These are phyloP conservation scores for Striga hermonthica DNA, from an alignment of 305 asterid genomes.

Conservation along the genomic window DNA sequence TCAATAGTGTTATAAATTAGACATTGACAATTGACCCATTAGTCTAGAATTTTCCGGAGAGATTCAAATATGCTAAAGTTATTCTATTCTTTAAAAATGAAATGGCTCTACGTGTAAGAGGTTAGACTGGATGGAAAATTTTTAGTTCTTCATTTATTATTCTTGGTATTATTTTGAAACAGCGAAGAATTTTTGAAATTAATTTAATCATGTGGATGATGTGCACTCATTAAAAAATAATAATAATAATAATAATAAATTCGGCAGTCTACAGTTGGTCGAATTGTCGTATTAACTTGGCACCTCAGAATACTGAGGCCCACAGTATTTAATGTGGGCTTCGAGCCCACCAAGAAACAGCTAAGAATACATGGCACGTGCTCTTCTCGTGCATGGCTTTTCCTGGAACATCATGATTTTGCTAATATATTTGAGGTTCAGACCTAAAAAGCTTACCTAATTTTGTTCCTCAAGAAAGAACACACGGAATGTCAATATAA, in stretches of 20 bases:
- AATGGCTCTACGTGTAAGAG: too few species aligned
- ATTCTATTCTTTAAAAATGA: too few species aligned
- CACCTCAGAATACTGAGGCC: background rate
- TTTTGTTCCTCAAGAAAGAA: too few species aligned
- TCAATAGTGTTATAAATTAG: too few species aligned
- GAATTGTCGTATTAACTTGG: background rate
- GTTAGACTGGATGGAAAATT: too few species aligned
- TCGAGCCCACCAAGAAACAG: constrained; percentile 20
- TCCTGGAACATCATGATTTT: background rate
- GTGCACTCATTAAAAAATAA: background rate
- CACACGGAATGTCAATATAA: too few species aligned
- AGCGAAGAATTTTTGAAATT: background rate
- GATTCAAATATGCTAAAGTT: too few species aligned
- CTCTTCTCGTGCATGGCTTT: background rate
- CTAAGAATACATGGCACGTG: constrained; percentile 27
- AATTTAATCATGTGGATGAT: background rate
- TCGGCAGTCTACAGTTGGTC: background rate
- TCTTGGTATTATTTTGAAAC: background rate
- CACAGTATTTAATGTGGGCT: background rate
- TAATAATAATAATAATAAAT: background rate
- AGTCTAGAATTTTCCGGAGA: too few species aligned
- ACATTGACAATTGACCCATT: too few species aligned
- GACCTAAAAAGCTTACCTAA: too few species aligned
- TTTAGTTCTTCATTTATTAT: too few species aligned
- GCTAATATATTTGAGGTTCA: too few species aligned